Conservation (phyloP, 768 basidiomycete genomes). For the Hygrophorus pudorinus region DNA sequence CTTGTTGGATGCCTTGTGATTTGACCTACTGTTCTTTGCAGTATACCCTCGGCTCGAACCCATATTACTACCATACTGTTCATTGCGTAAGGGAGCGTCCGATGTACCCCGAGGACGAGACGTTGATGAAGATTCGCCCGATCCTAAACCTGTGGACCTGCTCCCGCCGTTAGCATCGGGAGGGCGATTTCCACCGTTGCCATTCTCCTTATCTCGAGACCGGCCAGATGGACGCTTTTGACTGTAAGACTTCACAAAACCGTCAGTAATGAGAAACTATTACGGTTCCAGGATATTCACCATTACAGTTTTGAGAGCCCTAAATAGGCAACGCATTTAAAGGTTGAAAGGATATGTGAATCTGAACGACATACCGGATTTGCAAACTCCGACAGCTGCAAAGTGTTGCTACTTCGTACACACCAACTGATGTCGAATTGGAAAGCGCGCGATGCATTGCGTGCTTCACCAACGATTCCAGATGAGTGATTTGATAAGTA, state of each 20-base stretch:
- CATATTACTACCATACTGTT: conserved; percentile 15
- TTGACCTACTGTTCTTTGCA: neutral
- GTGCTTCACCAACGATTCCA: conserved; percentile 79
- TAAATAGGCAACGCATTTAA: conserved; percentile 17
- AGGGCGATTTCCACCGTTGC: conserved; percentile 24
- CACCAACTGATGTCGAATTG: conserved; percentile 77
- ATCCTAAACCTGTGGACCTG: conserved; percentile 20
- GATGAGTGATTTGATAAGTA: conserved; percentile 69
- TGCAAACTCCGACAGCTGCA: conserved; percentile 85
- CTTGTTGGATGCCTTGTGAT: neutral
- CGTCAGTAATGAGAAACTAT: conserved; percentile 1
- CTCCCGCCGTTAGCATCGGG: conserved; percentile 26
- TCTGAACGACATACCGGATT: conserved; percentile 51
- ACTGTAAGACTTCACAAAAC: conserved; percentile 53
- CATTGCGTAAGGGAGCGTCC: conserved; percentile 47
- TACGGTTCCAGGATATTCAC: conserved; percentile 25
- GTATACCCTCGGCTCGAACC: conserved; percentile 8
- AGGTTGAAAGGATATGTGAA: conserved; percentile 10
- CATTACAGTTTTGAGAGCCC: conserved; percentile 79
- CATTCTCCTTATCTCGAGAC: conserved; percentile 37
- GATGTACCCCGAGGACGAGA: conserved; percentile 64
- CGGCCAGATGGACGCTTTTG: conserved; percentile 60
- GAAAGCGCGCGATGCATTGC: conserved; percentile 87
- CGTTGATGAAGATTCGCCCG: conserved; percentile 22
- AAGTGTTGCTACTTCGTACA: conserved; percentile 92